Base-by-base conservation (phyloP, 805 yeast species). In the Candida gorgasii region DNA sequence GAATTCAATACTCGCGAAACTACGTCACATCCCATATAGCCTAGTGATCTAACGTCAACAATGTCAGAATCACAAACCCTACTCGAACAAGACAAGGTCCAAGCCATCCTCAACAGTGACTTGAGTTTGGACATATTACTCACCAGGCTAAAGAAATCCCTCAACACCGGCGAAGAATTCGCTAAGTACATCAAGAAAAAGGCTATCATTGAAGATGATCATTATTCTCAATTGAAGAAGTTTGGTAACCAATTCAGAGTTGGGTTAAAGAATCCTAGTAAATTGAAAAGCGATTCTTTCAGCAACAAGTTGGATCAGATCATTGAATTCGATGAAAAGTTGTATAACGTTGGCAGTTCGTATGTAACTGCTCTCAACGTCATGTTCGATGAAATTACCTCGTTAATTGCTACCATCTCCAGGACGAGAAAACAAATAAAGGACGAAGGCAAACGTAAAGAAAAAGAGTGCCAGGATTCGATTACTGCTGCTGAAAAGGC, bases 401-500 rank as follows among this genome's bases (percentile, higher is more conserved):
- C 95, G 0, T 71, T 93, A 47, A 73, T 86, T 13, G 72, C 79
- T 14, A 79, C 89, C 2, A 80, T 89, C 49, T 74, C 86, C 8
- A 78, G 85, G 46, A 70, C 82, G 48, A 76, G 99, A 51, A 93
- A 90, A 60, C 52, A 73, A 24, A 67, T 82, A 41, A 93, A 93
- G 61, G 98, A 93, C 36, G 86, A 86, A 44, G 88, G 89, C 32
- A 75, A 79, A 54, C 73, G 86, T 37, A 78, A 83, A 52, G 99
- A 93, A 58, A 89, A 86, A 57, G 95, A 85, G 45, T 90, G 89
- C 26, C 57, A 73, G 9, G 98, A 93, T 44, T 81, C 96, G 5
- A 90, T 89, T 38, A 69, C 73, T 43, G 77, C 79, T 32, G 97
- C 96, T 1, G 96, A 88, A 50, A 92, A 92, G 76, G 95, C 97